These are phyloP conservation scores for Wickerhamiella azyma DNA, from an alignment of 805 yeast species.

Conservation along the genomic window DNA sequence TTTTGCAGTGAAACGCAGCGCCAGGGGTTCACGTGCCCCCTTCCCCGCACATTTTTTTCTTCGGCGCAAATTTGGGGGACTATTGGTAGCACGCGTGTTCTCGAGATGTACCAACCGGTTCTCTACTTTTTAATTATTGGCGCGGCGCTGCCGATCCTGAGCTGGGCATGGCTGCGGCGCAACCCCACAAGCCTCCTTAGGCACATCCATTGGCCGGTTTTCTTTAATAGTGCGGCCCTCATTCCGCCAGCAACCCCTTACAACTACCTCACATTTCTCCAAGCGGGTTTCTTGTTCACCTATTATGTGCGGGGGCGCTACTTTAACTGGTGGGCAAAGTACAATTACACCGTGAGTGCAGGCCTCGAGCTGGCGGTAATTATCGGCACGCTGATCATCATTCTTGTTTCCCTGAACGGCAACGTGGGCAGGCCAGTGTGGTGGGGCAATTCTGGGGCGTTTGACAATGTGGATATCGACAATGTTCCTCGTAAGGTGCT, in stretches of 20 bases:
- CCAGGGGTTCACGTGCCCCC: conserved; percentile 37
- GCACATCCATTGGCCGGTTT: conserved; percentile 53
- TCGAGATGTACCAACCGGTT: conserved; percentile 39
- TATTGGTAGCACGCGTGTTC: conserved; percentile 50
- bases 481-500: not conserved
- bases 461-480: conserved; percentile 26
- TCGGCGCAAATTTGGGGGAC: conserved; percentile 54
- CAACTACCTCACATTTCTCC: conserved; percentile 44
- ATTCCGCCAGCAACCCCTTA: conserved; percentile 68
- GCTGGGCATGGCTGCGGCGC: conserved; percentile 28
- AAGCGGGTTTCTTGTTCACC: conserved; percentile 43
- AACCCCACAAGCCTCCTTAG: conserved; percentile 31
- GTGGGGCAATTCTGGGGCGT: conserved; percentile 52
- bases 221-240: conserved; percentile 44
- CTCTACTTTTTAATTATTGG: conserved; percentile 52
- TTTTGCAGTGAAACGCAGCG: conserved; percentile 33
- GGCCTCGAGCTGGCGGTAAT: conserved; percentile 59
- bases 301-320: conserved; percentile 41
- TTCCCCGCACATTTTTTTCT: conserved; percentile 34
- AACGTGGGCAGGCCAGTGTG: conserved; percentile 32
- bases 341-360: conserved; percentile 52
- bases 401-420: conserved; percentile 36
- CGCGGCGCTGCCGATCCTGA: conserved; percentile 32
- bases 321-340: conserved; percentile 64
- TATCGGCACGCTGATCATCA: conserved; percentile 43